Conservation (phyloP, 768 basidiomycete genomes). For the Trametes villosa region DNA sequence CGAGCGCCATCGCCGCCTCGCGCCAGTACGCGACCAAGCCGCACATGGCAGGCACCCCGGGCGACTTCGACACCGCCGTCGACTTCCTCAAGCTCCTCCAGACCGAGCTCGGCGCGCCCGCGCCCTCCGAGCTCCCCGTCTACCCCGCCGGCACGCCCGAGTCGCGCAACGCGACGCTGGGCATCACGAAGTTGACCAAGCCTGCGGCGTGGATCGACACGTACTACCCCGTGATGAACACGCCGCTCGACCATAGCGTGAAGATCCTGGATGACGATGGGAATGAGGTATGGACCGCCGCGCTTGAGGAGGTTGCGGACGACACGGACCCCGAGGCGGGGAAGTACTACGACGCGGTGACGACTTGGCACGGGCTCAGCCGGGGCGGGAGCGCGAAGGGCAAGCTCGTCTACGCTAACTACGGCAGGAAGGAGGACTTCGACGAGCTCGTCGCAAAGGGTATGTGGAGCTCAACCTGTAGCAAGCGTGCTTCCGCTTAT, state of each 20-base stretch:
- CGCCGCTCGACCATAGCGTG: constrained; percentile 67
- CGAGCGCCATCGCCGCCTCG: constrained; percentile 54
- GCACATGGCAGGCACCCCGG: constrained; percentile 62
- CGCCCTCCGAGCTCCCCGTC: constrained; percentile 52
- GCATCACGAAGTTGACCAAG: constrained; percentile 44
- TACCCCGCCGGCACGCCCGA: constrained; percentile 70
- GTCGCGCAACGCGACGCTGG: constrained; percentile 70
- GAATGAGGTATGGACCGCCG: constrained; percentile 63
- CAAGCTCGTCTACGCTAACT: constrained; percentile 76
- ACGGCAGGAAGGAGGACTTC: constrained; percentile 77
- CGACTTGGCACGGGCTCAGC: constrained; percentile 88
- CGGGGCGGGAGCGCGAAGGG: constrained; percentile 76
- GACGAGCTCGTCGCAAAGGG: constrained; percentile 59
- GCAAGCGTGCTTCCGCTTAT: background rate
- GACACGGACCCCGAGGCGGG: constrained; percentile 73
- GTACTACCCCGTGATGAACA: constrained; percentile 90
- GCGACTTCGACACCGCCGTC: constrained; percentile 65
- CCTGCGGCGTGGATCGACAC: constrained; percentile 83
- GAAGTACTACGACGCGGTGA: constrained; percentile 66
- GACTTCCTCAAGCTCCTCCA: constrained; percentile 71
- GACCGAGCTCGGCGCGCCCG: constrained; percentile 56
- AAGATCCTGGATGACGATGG: constrained; percentile 66
- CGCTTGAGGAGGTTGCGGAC: constrained; percentile 76
- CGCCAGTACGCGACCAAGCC: constrained; percentile 56
- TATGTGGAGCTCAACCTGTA: background rate